phyloP scores from a whole-genome alignment of 202 grass and related monocot genomes.

The Alloteropsis angusta region DNA sequence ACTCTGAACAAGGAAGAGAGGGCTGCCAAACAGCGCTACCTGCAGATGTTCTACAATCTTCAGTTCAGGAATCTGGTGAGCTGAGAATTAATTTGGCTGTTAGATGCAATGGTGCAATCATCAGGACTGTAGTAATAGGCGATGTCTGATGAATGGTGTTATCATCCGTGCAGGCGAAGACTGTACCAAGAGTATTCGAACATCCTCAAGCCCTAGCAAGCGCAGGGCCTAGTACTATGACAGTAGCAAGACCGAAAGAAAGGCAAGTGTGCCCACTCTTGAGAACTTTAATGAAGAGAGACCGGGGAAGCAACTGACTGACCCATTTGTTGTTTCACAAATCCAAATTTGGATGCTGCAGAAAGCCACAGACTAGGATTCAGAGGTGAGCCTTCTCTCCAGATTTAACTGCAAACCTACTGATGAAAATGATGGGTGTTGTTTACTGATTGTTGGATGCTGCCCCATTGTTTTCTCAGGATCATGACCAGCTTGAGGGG shows the following conservation, averaged over 20 bases:
- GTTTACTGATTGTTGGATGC: background rate
- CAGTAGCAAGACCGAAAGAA: constrained; percentile 36
- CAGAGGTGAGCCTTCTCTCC: constrained; percentile 32
- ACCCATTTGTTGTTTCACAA: constrained; percentile 32
- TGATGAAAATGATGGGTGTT: background rate
- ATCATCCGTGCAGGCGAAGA: constrained; percentile 45
- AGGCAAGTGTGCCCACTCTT: constrained; percentile 64
- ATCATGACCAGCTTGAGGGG: constrained; percentile 28
- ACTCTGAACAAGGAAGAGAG: constrained; percentile 72
- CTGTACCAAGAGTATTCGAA: constrained; percentile 34
- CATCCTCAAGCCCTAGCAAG: constrained; percentile 17
- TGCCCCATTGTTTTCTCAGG: constrained; percentile 28
- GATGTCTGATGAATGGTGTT: background rate
- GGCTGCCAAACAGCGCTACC: constrained; percentile 53
- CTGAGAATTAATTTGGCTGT: background rate
- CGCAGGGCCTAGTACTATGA: background rate
- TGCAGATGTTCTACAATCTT: constrained; percentile 84
- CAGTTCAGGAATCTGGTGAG: constrained; percentile 78
- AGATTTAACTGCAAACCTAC: background rate
- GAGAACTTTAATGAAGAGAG: constrained; percentile 54
- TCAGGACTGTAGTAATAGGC: background rate
- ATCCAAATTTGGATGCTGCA: constrained; percentile 28
- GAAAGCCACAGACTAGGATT: constrained; percentile 54
- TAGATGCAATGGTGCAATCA: background rate
- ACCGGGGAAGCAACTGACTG: constrained; percentile 50